A percentile compares a stretch with the other conserved stretches of the same genome.
These are phyloP conservation scores for Plasmodium ovale DNA, from an alignment of 169 alveolate species.

Conservation along the genomic window DNA sequence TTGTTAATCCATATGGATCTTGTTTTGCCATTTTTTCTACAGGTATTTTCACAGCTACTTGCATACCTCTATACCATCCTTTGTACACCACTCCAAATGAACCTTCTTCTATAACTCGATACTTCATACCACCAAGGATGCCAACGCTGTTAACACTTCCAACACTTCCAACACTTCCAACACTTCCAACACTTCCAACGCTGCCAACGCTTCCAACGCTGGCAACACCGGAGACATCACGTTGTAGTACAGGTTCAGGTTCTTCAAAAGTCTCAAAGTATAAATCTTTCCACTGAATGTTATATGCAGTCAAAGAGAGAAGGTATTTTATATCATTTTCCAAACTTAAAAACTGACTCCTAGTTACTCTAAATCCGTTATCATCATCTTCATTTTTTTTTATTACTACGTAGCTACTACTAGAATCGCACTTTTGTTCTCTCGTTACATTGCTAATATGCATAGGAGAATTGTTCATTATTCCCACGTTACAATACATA, in stretches of 20 bases:
- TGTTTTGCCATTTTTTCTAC: slow-evolving; percentile 85
- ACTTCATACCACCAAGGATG: slow-evolving; percentile 36
- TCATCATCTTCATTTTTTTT: slow-evolving; percentile 39
- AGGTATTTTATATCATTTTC: slow-evolving; percentile 57
- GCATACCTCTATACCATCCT: slow-evolving; percentile 82
- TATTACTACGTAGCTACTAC: no score
- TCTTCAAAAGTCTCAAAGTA: slow-evolving; percentile 63
- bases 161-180: slow-evolving; percentile 11
- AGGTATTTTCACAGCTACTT: slow-evolving; percentile 90
- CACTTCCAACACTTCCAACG: background rate
- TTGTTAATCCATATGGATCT: slow-evolving; percentile 91
- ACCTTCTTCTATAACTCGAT: slow-evolving; percentile 85
- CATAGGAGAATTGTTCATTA: no score
- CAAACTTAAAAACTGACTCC: slow-evolving; percentile 31
- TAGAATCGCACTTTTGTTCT: no score
- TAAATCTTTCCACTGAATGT: slow-evolving; percentile 25
- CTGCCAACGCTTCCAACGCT: background rate
- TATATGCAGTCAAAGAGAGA: slow-evolving; percentile 34
- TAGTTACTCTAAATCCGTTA: slow-evolving; percentile 32
- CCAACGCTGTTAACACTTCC: slow-evolving; percentile 12
- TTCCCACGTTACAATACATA: no score
- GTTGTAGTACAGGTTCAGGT: background rate
- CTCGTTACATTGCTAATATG: no score
- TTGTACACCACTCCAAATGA: slow-evolving; percentile 88
- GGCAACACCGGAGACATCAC: background rate